A percentile compares a stretch with the other conserved stretches of the same genome.
Conservation (phyloP, 2,329 filamentous ascomycete species). For the Penicillium sp. region DNA sequence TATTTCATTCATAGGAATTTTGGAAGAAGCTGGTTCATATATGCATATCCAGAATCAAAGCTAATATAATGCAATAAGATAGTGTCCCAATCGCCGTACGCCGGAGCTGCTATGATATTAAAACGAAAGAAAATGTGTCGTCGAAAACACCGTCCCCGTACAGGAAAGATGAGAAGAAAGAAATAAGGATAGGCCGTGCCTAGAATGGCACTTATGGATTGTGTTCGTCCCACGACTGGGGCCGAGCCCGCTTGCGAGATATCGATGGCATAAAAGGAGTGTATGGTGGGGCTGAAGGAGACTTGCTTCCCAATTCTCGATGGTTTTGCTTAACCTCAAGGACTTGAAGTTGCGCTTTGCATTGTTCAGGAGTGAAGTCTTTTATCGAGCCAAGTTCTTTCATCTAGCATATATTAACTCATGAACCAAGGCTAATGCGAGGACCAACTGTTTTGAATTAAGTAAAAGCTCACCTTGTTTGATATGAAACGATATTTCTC, state of each 20-base stretch:
- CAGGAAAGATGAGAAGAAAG: not conserved
- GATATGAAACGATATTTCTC: conserved; percentile 40
- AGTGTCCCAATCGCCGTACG: not conserved
- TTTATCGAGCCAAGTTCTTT: conserved; percentile 34
- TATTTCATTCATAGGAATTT: not conserved
- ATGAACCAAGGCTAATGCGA: not conserved
- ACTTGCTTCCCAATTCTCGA: conserved; percentile 12
- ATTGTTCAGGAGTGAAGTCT: conserved; percentile 35
- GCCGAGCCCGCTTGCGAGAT: conserved; percentile 11
- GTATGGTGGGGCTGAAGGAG: conserved; percentile 18
- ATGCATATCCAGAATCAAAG: not conserved
- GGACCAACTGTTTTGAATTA: too few species aligned
- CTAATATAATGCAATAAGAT: not conserved
- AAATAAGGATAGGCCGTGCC: not conserved
- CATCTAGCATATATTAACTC: conserved; percentile 17
- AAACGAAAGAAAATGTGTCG: not conserved
- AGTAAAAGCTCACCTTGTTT: conserved; percentile 31
- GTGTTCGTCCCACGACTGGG: not conserved
- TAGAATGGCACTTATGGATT: not conserved
- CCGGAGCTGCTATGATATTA: not conserved
- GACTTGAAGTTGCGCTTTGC: conserved; percentile 31
- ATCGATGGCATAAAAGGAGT: conserved; percentile 9
- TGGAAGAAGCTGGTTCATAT: not conserved
- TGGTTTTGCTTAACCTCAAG: conserved; percentile 22
- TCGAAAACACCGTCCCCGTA: not conserved